Base-by-base conservation (phyloP, 176 grass and related monocot species). In the Raddia guianensis region DNA sequence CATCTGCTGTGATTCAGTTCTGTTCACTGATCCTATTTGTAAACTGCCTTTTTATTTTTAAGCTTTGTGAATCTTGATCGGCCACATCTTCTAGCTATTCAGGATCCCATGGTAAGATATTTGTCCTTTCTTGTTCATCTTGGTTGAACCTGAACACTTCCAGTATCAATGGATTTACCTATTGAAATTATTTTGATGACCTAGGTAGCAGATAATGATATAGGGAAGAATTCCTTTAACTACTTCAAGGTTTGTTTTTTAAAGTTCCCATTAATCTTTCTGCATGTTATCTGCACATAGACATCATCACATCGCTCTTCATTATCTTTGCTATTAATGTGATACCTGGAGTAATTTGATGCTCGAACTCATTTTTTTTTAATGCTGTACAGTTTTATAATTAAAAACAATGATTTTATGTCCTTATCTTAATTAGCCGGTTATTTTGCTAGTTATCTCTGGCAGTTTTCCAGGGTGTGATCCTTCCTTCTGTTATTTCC, bases 181-280 rank as follows among this genome's bases (percentile, higher is more conserved):
- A 77, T 81, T 13, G 32, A 73, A 68, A 60, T 72, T 70, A 8
- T 73, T 72, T 68, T 77, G 6, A 49, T 83, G 65, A 33, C 43
- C 55, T 81, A 99, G 97, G 87, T 78, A 64, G 80, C 93, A 67
- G 93, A 95, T 74, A 99, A 96, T 91, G 97, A 99, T 77, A 91
- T 99, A n/a, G 93, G 86, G 77, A 96, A 87, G 85, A 99, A 88
- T 82, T 99, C 97, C 11, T 99, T 93, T 42, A 99, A 96, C 84
- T 99, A 93, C 76, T 99, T 82, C 82, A 99, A 91, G 93, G 97
- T 96, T 73, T 50, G 8, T 33, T 85, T 62, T 82, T 35, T 11
- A 35, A 37, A 66, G 7, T 50, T 59, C 27, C 12, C 42, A 51
- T 54, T 20, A 0, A 8, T 65, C 59, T 46, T 56, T 72, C 35